phyloP scores from a whole-genome alignment of 2,329 filamentous ascomycete genomes.

The Hypoxylon sp. region DNA sequence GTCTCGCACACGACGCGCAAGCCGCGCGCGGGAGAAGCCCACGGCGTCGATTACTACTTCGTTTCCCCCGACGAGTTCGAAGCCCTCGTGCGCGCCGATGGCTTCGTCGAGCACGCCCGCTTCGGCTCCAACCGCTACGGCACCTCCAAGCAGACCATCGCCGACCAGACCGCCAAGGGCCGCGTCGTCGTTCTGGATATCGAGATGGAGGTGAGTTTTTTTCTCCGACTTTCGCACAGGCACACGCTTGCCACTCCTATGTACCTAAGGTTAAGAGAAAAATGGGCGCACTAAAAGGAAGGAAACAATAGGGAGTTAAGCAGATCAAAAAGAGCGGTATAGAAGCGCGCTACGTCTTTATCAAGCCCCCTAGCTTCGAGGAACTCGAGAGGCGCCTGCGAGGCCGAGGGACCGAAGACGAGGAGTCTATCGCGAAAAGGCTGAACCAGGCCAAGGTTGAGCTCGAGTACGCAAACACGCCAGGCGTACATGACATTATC shows the following conservation, averaged over 20 bases:
- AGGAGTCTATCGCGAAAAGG: conserved; percentile 78
- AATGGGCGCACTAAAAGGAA: conserved; percentile 19
- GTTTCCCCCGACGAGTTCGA: conserved; percentile 77
- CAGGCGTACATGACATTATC: conserved; percentile 75
- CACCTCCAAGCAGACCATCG: conserved; percentile 84
- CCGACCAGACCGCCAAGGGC: conserved; percentile 78
- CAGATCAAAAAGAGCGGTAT: conserved; percentile 85
- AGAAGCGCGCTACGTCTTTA: conserved; percentile 85
- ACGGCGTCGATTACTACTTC: conserved; percentile 88
- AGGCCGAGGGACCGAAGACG: conserved; percentile 82
- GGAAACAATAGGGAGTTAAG: conserved; percentile 78
- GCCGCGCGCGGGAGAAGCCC: conserved; percentile 80
- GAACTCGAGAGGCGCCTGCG: conserved; percentile 81
- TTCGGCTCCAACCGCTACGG: conserved; percentile 92
- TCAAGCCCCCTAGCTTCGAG: conserved; percentile 83
- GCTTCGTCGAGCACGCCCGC: conserved; percentile 87
- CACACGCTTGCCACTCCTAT: too few species aligned
- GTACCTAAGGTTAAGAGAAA: neutral
- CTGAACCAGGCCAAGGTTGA: conserved; percentile 80
- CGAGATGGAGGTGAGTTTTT: conserved; percentile 91
- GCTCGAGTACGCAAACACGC: conserved; percentile 78
- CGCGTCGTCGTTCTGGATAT: conserved; percentile 90
- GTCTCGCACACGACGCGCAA: conserved; percentile 84
- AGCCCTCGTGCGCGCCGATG: conserved; percentile 74
- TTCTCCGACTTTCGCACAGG: neutral